These are phyloP conservation scores for Sphenostylis stenocarpa DNA, from an alignment of 306 rosid species.

Conservation along the genomic window DNA sequence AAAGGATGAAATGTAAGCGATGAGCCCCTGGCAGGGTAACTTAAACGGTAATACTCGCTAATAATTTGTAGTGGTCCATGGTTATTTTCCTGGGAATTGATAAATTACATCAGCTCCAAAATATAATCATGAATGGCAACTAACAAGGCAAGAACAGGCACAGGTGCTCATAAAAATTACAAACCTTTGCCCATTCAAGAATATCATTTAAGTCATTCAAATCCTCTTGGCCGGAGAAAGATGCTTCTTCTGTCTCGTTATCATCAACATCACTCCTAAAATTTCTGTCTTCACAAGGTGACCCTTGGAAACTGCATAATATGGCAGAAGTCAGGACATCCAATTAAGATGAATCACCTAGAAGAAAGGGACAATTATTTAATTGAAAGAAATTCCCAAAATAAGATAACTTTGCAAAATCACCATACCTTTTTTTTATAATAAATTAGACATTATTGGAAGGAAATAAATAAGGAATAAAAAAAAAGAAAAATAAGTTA, in stretches of 20 bases:
- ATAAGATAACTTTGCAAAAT: not conserved
- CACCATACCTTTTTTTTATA: too few species aligned
- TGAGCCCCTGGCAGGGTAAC: constrained; percentile 67
- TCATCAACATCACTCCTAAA: constrained; percentile 86
- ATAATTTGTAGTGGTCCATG: constrained; percentile 81
- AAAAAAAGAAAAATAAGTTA: too few species aligned
- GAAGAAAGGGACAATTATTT: constrained; percentile 14
- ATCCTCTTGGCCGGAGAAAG: constrained; percentile 93
- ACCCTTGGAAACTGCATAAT: constrained; percentile 84
- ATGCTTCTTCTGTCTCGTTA: constrained; percentile 85
- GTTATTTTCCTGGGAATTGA: constrained; percentile 60
- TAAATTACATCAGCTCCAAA: constrained; percentile 25
- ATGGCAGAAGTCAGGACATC: constrained; percentile 34
- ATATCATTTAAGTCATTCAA: constrained; percentile 74
- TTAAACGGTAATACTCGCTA: constrained; percentile 63
- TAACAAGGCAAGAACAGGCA: constrained; percentile 19
- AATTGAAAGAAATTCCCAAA: not conserved
- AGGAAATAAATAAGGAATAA: too few species aligned
- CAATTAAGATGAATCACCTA: constrained; percentile 17
- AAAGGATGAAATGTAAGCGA: constrained; percentile 70
- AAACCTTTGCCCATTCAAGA: constrained; percentile 97
- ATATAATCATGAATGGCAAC: constrained; percentile 7
- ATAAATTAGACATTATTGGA: too few species aligned
- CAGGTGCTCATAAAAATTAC: constrained; percentile 23
- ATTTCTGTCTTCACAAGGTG: constrained; percentile 85